Conservation (phyloP, 257 asterid genomes). For the Solanum clarkiae region DNA sequence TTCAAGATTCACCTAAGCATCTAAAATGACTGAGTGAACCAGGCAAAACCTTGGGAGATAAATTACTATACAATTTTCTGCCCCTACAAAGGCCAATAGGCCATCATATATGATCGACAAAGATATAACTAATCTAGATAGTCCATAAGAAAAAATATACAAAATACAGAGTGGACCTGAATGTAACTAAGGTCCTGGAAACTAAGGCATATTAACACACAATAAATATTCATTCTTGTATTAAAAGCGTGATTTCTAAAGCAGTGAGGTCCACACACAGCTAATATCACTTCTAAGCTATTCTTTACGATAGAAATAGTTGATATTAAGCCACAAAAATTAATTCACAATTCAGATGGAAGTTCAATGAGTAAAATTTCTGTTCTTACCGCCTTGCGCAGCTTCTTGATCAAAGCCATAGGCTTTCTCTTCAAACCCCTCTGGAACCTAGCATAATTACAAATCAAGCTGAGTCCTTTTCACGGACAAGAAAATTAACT, state of each 20-base stretch:
- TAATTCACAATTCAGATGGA: not conserved
- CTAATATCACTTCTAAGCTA: not conserved
- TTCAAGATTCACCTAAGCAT: not conserved
- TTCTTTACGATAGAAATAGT: not conserved
- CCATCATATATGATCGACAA: not conserved
- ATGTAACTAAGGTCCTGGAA: not conserved
- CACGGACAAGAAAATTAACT: not conserved
- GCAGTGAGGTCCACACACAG: not conserved
- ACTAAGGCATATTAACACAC: not conserved
- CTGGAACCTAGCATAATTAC: slow-evolving; percentile 4
- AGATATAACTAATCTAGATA: not conserved
- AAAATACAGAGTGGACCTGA: not conserved
- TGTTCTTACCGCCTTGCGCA: slow-evolving; percentile 21
- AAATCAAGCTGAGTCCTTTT: not conserved
- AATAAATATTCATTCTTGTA: not conserved
- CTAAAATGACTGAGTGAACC: not conserved
- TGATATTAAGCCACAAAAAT: not conserved
- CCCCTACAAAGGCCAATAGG: not conserved
- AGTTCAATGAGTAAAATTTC: not conserved
- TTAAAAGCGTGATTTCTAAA: not conserved
- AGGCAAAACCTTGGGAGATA: not conserved
- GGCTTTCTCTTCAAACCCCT: slow-evolving; percentile 30
- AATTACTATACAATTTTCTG: not conserved
- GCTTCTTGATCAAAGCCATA: slow-evolving; percentile 32
- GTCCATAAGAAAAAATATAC: not conserved